phyloP scores from a whole-genome alignment of 2,329 filamentous ascomycete species.

The Podosphaera aphanis region DNA sequence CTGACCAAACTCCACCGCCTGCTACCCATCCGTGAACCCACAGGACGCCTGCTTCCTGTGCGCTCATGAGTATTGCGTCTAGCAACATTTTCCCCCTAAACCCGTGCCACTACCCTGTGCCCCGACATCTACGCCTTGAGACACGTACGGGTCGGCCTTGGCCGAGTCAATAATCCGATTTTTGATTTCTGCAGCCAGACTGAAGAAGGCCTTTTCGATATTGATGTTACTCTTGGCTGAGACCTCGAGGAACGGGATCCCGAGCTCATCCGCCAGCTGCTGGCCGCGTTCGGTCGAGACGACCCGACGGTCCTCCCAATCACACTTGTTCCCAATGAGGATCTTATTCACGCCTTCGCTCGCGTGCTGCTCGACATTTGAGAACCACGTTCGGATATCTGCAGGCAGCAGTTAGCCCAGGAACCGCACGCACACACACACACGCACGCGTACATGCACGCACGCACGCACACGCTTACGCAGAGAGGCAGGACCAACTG shows the following conservation, averaged over 20 bases:
- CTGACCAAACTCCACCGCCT: constrained; percentile 17
- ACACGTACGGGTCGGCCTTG: constrained; percentile 43
- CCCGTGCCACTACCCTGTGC: constrained; percentile 28
- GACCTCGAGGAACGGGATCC: constrained; percentile 95
- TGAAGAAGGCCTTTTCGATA: constrained; percentile 97
- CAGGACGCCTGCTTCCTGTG: constrained; percentile 3
- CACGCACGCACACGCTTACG: neutral
- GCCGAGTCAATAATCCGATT: constrained; percentile 86
- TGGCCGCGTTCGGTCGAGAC: constrained; percentile 86
- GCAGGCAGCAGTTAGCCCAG: constrained; percentile 3
- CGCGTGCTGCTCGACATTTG: constrained; percentile 97
- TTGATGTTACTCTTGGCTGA: constrained; percentile 99
- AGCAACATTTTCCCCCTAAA: constrained; percentile 56
- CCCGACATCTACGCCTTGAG: constrained; percentile 43
- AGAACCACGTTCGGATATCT: constrained; percentile 99
- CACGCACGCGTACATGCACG: no score
- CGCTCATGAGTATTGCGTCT: constrained; percentile 16
- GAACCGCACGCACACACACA: neutral
- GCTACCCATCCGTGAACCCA: constrained; percentile 13
- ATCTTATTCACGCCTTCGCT: constrained; percentile 99
- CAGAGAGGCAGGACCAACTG: constrained; percentile 26
- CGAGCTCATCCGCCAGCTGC: constrained; percentile 78
- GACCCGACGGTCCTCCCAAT: constrained; percentile 97
- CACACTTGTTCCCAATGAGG: constrained; percentile 97
- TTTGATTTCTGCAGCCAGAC: constrained; percentile 88